Percentiles rank a stretch among this genome's conserved stretches.
These are phyloP conservation scores for Lactarius hengduanensis DNA, from an alignment of 768 basidiomycete genomes.

Conservation along the genomic window DNA sequence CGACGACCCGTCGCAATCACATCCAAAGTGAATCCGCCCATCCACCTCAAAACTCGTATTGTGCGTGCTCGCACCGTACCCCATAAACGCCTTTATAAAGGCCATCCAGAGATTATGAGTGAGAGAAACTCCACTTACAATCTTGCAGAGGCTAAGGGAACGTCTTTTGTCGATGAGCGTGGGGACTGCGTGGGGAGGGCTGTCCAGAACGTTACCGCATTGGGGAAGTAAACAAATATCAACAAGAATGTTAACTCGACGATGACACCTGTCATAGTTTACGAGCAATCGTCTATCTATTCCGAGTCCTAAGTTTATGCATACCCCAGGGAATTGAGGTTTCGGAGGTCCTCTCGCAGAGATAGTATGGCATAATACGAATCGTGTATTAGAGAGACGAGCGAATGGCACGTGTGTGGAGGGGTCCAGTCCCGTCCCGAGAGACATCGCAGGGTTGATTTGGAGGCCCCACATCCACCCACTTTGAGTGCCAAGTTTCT, in stretches of 20 bases:
- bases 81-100: not conserved
- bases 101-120: not conserved
- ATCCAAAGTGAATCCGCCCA: constrained; percentile 24
- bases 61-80: not conserved
- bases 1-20: not conserved
- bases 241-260: constrained; percentile 6
- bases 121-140: constrained; percentile 47
- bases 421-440: constrained; percentile 3
- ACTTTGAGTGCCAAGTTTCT: constrained; percentile 1
- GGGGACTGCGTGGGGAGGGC: not conserved
- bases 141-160: constrained; percentile 48
- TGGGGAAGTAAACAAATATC: constrained; percentile 25
- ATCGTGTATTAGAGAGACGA: not conserved
- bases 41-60: constrained; percentile 19
- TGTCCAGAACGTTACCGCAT: constrained; percentile 9
- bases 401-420: constrained; percentile 19
- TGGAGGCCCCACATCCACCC: constrained; percentile 1
- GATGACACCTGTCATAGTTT: not conserved
- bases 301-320: not conserved
- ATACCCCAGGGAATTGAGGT: not conserved
- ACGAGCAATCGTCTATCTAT: not conserved
- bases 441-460: not conserved
- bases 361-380: constrained; percentile 1
- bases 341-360: not conserved
- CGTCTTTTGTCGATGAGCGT: constrained; percentile 24